Percentiles rank a stretch among this genome's conserved stretches.
Evolutionary conservation across 768 basidiomycete species (phyloP).

Genomic region (Leucocoprinus sp.): DNA sequence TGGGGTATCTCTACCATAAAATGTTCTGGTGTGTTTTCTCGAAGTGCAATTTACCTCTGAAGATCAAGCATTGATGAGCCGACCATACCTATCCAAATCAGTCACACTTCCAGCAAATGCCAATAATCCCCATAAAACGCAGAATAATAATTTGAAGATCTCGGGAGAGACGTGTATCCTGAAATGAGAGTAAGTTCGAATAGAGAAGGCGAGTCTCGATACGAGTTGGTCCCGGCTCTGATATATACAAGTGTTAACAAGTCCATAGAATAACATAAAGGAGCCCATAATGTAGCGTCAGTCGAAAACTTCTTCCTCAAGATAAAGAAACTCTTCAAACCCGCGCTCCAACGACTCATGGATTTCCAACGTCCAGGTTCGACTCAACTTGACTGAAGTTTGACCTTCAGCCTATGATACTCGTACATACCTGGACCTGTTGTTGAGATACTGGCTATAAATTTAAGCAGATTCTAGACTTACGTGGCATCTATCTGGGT

Average conservation of each 20-base stretch:
- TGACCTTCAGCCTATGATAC: neutral
- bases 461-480: conserved; percentile 24
- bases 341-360: too few species aligned
- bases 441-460: neutral
- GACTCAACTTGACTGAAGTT: neutral
- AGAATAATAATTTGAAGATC: too few species aligned
- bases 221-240: neutral
- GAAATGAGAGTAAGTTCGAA: neutral
- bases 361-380: neutral
- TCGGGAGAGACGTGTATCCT: too few species aligned
- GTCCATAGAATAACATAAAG: neutral
- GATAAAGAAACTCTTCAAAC: too few species aligned
- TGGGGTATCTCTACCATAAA: too few species aligned
- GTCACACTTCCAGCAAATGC: too few species aligned
- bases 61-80: too few species aligned
- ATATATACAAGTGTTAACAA: neutral
- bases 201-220: neutral
- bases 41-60: too few species aligned
- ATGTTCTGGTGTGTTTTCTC: too few species aligned
- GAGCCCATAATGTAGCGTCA: too few species aligned
- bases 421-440: conserved; percentile 6
- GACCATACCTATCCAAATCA: too few species aligned
- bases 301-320: neutral
- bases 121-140: too few species aligned
- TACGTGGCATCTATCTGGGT: conserved; percentile 96